A percentile compares a stretch with the other conserved stretches of the same genome.
Conservation (phyloP, 148 eudicot species). For the Beta vulgaris region DNA sequence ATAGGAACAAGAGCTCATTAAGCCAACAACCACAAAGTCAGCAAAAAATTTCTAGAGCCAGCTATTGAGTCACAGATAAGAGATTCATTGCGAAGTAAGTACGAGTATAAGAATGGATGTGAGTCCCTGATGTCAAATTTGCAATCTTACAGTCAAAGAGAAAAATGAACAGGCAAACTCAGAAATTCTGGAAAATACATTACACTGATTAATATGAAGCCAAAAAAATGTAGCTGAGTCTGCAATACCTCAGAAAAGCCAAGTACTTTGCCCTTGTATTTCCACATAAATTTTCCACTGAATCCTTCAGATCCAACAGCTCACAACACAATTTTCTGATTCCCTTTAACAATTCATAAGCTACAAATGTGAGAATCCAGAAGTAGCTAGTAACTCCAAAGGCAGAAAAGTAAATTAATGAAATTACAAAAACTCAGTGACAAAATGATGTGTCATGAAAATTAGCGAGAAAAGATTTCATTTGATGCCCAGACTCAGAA, state of each 20-base stretch:
- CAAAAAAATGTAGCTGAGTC: background rate
- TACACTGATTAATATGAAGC: background rate
- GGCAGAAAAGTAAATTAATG: background rate
- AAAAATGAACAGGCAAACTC: background rate
- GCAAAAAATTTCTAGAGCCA: too few species aligned
- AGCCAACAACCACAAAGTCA: background rate
- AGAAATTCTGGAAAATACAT: background rate
- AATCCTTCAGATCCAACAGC: conserved; percentile 96
- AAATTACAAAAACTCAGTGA: background rate
- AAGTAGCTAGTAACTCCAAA: background rate
- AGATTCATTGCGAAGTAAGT: background rate
- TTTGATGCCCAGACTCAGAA: background rate
- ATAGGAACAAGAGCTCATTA: too few species aligned
- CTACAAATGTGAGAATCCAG: conserved; percentile 3
- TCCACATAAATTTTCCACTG: conserved; percentile 91
- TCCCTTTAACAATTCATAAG: conserved; percentile 49
- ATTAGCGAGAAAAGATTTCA: background rate
- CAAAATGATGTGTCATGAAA: background rate
- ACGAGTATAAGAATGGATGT: background rate
- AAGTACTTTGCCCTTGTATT: conserved; percentile 76
- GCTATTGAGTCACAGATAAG: too few species aligned
- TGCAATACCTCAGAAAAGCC: conserved; percentile 77
- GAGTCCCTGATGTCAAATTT: background rate
- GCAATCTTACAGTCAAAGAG: background rate
- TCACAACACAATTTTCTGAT: conserved; percentile 89